Percentiles rank a stretch among this genome's conserved stretches.
These are phyloP conservation scores for Aspergillus brasiliensis DNA, from an alignment of 2,329 filamentous ascomycete genomes.

Conservation along the genomic window DNA sequence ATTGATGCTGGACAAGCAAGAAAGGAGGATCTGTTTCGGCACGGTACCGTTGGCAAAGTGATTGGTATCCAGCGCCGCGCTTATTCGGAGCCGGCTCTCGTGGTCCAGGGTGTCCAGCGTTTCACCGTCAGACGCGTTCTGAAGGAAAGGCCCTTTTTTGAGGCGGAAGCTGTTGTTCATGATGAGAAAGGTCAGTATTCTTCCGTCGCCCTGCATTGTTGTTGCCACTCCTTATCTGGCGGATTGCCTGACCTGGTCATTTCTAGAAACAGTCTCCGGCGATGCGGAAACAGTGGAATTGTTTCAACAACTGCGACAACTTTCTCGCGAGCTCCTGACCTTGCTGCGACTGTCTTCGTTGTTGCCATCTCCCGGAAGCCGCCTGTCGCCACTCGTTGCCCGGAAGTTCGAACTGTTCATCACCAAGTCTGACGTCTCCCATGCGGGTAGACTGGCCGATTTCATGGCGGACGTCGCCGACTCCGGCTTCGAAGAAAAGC, in stretches of 20 bases:
- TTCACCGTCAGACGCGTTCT: conserved; percentile 73
- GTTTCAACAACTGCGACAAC: conserved; percentile 78
- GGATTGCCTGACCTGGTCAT: neutral
- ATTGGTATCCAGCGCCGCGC: conserved; percentile 75
- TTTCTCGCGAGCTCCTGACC: conserved; percentile 83
- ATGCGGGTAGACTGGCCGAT: conserved; percentile 85
- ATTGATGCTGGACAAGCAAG: conserved; percentile 62
- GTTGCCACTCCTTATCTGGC: neutral
- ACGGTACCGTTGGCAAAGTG: conserved; percentile 79
- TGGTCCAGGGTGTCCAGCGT: conserved; percentile 82
- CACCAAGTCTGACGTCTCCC: conserved; percentile 73
- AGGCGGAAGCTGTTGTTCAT: conserved; percentile 73
- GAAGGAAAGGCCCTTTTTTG: conserved; percentile 81
- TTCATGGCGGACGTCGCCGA: conserved; percentile 96
- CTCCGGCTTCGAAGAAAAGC: conserved; percentile 84
- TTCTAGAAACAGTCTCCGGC: conserved; percentile 44
- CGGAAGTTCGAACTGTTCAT: conserved; percentile 87
- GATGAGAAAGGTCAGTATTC: conserved; percentile 65
- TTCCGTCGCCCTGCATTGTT: no score
- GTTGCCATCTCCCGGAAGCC: conserved; percentile 69
- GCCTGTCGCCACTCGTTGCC: conserved; percentile 80
- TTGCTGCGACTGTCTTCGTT: conserved; percentile 82
- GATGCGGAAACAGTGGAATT: conserved; percentile 68
- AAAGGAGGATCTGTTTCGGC: conserved; percentile 76
- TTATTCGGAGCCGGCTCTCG: conserved; percentile 74